Evolutionary conservation across 2,329 filamentous ascomycete genomes (phyloP).

Genomic region (Zymoseptoria brevis): DNA sequence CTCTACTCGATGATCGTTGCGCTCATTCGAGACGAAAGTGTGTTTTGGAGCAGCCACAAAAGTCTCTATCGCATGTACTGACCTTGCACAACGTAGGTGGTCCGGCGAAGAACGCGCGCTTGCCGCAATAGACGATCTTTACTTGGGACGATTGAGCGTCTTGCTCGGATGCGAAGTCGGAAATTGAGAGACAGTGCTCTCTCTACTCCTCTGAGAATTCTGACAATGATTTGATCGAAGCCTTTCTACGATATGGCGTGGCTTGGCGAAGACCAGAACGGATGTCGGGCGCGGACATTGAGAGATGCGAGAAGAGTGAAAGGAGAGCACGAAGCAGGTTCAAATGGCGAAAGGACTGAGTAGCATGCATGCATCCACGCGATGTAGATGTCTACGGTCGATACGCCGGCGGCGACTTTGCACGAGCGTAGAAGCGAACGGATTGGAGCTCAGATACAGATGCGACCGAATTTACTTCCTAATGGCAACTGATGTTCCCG

Average conservation of each 20-base stretch:
- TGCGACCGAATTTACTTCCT: neutral
- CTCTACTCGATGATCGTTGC: slow-evolving; percentile 63
- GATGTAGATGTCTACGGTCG: neutral
- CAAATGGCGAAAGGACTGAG: neutral
- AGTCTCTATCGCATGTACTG: neutral
- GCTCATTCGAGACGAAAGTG: slow-evolving; percentile 82
- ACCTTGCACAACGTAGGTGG: neutral
- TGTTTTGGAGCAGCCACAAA: neutral
- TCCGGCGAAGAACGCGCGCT: slow-evolving; percentile 2
- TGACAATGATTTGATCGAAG: neutral
- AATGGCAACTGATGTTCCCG: neutral
- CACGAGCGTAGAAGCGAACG: neutral
- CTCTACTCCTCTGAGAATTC: neutral
- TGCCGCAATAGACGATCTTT: slow-evolving; percentile 5
- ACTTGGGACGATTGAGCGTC: neutral
- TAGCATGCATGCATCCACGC: neutral
- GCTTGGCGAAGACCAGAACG: neutral
- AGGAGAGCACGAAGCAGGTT: neutral
- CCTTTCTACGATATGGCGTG: neutral
- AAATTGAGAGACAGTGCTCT: neutral
- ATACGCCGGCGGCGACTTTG: neutral
- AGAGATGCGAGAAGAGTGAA: neutral
- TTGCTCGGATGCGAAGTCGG: neutral
- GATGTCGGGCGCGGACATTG: neutral
- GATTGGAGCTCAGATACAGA: neutral